Evolutionary conservation across 106 monocot genomes (phyloP).

Genomic region (Platanthera guangdongensis): DNA sequence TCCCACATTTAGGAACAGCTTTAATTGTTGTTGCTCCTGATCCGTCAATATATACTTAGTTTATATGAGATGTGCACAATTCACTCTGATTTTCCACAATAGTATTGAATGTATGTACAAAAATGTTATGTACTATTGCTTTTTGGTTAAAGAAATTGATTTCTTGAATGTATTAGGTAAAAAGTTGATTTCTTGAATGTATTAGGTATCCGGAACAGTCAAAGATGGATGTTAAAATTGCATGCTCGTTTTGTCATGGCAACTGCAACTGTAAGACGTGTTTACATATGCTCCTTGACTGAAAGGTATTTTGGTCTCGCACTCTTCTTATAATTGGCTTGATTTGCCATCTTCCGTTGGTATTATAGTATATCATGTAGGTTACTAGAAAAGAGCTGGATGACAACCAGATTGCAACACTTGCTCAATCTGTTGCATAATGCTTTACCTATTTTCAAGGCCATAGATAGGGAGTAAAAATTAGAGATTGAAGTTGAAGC

Average conservation of each 20-base stretch:
- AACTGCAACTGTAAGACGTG: conserved; percentile 7
- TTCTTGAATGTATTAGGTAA: conserved; percentile 1
- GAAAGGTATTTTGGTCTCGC: conserved; percentile 3
- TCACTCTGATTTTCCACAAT: background rate
- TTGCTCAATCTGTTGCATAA: conserved; percentile 1
- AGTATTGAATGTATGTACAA: background rate
- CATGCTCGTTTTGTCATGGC: conserved; percentile 8
- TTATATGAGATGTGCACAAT: background rate
- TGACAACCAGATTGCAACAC: background rate
- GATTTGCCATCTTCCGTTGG: background rate
- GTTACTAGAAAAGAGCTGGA: background rate
- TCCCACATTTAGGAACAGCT: too few species aligned
- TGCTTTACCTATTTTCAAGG: background rate
- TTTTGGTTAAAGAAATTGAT: background rate
- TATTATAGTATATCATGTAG: background rate
- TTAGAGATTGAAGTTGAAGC: conserved; percentile 5
- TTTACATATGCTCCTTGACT: background rate
- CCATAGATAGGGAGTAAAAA: background rate
- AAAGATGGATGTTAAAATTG: background rate
- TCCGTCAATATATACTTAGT: background rate
- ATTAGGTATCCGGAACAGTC: conserved; percentile 1
- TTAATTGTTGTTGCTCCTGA: background rate
- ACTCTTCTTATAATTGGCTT: background rate
- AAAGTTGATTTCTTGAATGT: too few species aligned
- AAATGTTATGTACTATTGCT: background rate